Evolutionary conservation across 805 yeast genomes (phyloP).

Genomic region (Zygotorulaspora florentina): DNA sequence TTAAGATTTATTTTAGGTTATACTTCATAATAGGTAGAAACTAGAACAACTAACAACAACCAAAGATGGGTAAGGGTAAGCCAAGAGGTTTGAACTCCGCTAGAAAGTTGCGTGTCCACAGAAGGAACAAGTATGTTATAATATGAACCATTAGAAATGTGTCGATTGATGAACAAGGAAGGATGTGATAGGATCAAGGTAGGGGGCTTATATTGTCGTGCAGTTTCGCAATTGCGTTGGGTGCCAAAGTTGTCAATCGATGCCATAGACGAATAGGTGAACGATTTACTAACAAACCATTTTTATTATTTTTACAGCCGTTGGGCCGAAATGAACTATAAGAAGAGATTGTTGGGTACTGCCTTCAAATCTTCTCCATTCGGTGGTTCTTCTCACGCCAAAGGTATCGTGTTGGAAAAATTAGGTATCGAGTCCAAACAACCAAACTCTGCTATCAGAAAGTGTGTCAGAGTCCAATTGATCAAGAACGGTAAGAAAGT

Average conservation of each 20-base stretch:
- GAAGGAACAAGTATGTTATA: constrained; percentile 82
- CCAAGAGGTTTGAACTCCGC: constrained; percentile 99
- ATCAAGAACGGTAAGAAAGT: constrained; percentile 99
- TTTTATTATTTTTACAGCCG: constrained; percentile 46
- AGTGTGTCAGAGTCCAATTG: constrained; percentile 99
- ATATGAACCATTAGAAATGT: constrained; percentile 1
- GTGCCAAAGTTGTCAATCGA: not conserved
- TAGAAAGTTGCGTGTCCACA: constrained; percentile 99
- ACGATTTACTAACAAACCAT: constrained; percentile 13
- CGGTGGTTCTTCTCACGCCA: constrained; percentile 99
- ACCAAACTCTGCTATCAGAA: constrained; percentile 99
- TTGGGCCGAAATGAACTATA: constrained; percentile 99
- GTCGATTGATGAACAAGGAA: not conserved
- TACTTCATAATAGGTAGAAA: constrained; percentile 1
- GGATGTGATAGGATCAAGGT: not conserved
- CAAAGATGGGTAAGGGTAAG: constrained; percentile 97
- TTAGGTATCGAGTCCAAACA: constrained; percentile 99
- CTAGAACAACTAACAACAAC: constrained; percentile 14
- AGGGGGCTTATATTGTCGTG: not conserved
- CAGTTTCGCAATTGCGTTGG: not conserved
- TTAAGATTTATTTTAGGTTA: not conserved
- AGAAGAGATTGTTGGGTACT: constrained; percentile 98
- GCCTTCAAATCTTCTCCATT: constrained; percentile 99
- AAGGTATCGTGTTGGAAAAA: constrained; percentile 99
- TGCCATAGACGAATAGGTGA: not conserved